Evolutionary conservation across 495 filamentous ascomycete genomes (phyloP), one percentile per base, ranked within the genome.

Genomic region (Lentithecium fluviatile): DNA sequence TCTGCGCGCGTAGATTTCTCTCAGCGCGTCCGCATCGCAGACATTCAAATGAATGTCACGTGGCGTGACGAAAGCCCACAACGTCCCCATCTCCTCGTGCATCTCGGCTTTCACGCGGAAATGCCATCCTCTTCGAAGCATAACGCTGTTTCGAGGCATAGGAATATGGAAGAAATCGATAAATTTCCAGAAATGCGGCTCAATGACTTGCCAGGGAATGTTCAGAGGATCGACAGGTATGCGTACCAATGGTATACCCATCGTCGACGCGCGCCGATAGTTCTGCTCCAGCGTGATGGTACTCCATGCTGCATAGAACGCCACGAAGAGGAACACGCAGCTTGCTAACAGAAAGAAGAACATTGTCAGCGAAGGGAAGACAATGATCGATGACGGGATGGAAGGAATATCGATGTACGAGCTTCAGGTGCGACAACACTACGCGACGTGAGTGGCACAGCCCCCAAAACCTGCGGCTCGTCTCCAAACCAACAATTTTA

Each of bases 211-310:
- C 1, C 17, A 58, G 0, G 32, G 52, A 29, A 64, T 29, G 21
- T 64, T 64, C 10, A 64, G 48, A 2, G 60, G 60, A 42, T 64
- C 60, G 17, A 64, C 40, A 1, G 54, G 60, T 1, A 64, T 12
- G 1, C 54, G 47, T 2, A 64, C 26, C n/a, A 64, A 53, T 17
- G 60, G 60, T 1, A 57, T 58, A 15, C 53, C 60, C 54, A 64
- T 64, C 0, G 53, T 32, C 6, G 23, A 36, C 1, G 60, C 60
- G 6, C 60, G 53, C 5, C 49, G 2, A 21, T 57, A 58, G 21
- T 64, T 64, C 4, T 45, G 15, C 25, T 62, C 59, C 12, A 56
- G 45, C 20, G 17, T 25, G 10, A 62, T 19, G 8, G 49, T 2
- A 15, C 59, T 56, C 43, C 46, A 62, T 50, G 21, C 19, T 24